phyloP scores from a whole-genome alignment of 106 monocot species.

The Hemerocallis citrina region DNA sequence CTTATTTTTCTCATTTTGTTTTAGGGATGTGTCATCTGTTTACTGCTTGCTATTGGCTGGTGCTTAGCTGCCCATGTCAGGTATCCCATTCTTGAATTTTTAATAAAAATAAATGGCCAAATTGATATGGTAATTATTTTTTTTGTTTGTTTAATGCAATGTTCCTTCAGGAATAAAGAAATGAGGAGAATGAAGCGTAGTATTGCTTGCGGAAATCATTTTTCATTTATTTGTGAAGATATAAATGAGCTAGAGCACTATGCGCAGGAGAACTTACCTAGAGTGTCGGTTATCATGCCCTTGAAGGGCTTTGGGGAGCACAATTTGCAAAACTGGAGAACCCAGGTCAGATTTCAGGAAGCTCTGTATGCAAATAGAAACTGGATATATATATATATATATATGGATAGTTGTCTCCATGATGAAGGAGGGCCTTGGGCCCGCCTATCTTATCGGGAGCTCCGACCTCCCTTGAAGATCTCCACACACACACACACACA shows the following conservation, averaged over 20 bases:
- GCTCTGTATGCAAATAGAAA: no score
- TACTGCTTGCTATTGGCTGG: constrained; percentile 89
- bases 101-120: no score
- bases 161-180: constrained; percentile 39
- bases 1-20: constrained; percentile 1
- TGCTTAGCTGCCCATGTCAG: constrained; percentile 72
- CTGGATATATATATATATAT: no score
- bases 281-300: constrained; percentile 93
- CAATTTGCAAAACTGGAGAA: constrained; percentile 98
- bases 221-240: constrained; percentile 87
- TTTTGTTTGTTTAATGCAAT: constrained; percentile 4
- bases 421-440: no score
- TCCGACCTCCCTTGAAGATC: no score
- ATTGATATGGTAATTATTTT: background rate
- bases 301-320: constrained; percentile 98
- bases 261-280: constrained; percentile 73
- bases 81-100: constrained; percentile 25
- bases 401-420: no score
- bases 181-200: constrained; percentile 45
- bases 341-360: constrained; percentile 44
- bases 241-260: constrained; percentile 95
- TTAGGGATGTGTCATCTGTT: constrained; percentile 88
- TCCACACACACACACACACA: no score
- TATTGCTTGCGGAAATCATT: constrained; percentile 52
- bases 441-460: no score